These are phyloP conservation scores for Pleurotus eryngii DNA, from an alignment of 768 basidiomycete genomes.

Conservation along the genomic window DNA sequence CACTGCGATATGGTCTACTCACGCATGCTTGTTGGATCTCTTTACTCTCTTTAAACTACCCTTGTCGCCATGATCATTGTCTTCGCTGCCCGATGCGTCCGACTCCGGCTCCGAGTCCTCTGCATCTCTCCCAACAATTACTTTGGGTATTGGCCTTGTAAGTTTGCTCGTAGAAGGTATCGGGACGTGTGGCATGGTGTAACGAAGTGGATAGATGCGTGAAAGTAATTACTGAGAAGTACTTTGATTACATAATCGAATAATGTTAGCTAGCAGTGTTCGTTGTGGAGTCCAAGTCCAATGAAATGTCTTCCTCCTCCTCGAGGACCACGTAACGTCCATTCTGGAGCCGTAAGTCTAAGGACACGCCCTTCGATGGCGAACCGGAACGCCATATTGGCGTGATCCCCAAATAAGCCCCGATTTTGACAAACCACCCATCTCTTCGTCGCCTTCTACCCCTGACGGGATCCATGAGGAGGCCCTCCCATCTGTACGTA, in stretches of 20 bases:
- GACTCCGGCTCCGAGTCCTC: slow-evolving; percentile 24
- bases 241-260: background rate
- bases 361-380: slow-evolving; percentile 51
- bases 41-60: slow-evolving; percentile 41
- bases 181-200: slow-evolving; percentile 18
- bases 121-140: slow-evolving; percentile 17
- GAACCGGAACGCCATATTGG: slow-evolving; percentile 55
- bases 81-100: slow-evolving; percentile 18
- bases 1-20: slow-evolving; percentile 27
- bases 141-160: too few relatives aligned
- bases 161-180: slow-evolving; percentile 23
- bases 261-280: background rate
- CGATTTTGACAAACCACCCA: slow-evolving; percentile 49
- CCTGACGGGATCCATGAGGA: slow-evolving; percentile 49
- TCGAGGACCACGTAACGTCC: slow-evolving; percentile 54
- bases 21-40: slow-evolving; percentile 86
- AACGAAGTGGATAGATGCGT: background rate
- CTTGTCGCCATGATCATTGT: slow-evolving; percentile 10
- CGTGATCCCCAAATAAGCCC: slow-evolving; percentile 67
- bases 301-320: background rate
- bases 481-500: slow-evolving; percentile 68
- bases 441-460: slow-evolving; percentile 23
- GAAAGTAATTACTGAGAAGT: too few relatives aligned
- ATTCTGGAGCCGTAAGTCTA: slow-evolving; percentile 55
- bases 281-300: background rate